phyloP scores from a whole-genome alignment of 176 grass and related monocot genomes.

The Melocanna baccifera region DNA sequence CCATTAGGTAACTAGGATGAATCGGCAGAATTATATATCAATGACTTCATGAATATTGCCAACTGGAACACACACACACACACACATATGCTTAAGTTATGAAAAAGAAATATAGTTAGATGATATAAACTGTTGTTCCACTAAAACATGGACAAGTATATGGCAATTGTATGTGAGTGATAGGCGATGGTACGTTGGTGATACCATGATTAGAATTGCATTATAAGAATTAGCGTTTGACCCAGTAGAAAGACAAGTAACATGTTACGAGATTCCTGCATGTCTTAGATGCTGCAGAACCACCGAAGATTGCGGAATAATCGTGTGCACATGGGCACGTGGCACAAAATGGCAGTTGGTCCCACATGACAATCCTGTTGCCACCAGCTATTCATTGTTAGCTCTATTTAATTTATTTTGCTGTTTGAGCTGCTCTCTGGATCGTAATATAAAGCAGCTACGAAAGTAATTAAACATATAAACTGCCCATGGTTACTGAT shows the following conservation, averaged over 20 bases:
- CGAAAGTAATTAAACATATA: background rate
- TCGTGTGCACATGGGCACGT: slow-evolving; percentile 23
- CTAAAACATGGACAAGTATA: background rate
- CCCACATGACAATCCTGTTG: slow-evolving; percentile 27
- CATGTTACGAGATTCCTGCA: slow-evolving; percentile 23
- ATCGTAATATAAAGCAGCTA: background rate
- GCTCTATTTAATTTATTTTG: background rate
- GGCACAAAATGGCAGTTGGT: background rate
- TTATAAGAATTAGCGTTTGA: background rate
- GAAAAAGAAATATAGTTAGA: background rate
- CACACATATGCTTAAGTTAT: background rate
- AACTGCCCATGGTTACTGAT: background rate
- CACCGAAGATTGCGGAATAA: slow-evolving; percentile 3
- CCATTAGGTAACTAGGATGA: background rate
- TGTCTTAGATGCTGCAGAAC: slow-evolving; percentile 25
- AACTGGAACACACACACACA: background rate
- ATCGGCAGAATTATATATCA: background rate
- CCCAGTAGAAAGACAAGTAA: background rate
- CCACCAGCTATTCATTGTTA: background rate
- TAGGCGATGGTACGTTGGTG: background rate
- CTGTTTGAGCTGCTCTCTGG: background rate
- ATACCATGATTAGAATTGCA: background rate
- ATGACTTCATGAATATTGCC: background rate
- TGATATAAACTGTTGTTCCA: background rate
- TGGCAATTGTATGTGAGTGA: background rate